phyloP scores from a whole-genome alignment of 345 rosid species.

The Bretschneidera sinensis region DNA sequence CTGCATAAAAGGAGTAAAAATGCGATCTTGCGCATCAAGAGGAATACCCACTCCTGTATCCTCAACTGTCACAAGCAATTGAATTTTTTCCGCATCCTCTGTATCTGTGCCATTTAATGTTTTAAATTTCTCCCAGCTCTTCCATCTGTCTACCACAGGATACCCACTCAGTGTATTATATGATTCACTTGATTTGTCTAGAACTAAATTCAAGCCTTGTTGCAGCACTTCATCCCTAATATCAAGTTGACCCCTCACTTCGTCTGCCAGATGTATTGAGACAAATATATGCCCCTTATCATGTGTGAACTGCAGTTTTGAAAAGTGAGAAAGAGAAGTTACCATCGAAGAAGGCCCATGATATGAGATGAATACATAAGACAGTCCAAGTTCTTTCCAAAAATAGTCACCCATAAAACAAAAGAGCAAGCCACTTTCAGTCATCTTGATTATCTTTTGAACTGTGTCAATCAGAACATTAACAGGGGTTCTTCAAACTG shows the following conservation, averaged over 20 bases:
- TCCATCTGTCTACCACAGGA: slow-evolving; percentile 71
- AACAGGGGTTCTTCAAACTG: no score
- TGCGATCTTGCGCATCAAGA: slow-evolving; percentile 60
- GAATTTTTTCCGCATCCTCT: slow-evolving; percentile 32
- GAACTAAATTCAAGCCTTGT: slow-evolving; percentile 40
- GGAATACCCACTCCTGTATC: slow-evolving; percentile 95
- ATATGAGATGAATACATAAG: background rate
- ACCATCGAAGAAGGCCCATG: background rate
- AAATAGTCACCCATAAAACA: background rate
- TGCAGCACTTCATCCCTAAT: slow-evolving; percentile 58
- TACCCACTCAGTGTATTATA: slow-evolving; percentile 63
- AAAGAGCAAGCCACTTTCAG: background rate
- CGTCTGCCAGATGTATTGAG: slow-evolving; percentile 77
- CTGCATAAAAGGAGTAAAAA: slow-evolving; percentile 96
- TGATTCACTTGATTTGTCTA: slow-evolving; percentile 26
- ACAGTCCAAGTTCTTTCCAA: no score
- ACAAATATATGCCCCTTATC: slow-evolving; percentile 82
- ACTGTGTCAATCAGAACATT: no score
- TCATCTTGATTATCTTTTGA: no score
- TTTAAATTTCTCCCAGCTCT: slow-evolving; percentile 76
- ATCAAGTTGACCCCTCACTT: no score
- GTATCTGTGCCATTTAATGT: slow-evolving; percentile 23
- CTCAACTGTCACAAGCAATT: slow-evolving; percentile 76
- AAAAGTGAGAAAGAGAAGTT: slow-evolving; percentile 7
- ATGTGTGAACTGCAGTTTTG: slow-evolving; percentile 63